Evolutionary conservation across 176 grass and related monocot species (phyloP), one percentile per base, ranked within the genome.

Genomic region (Musa schizocarpa): DNA sequence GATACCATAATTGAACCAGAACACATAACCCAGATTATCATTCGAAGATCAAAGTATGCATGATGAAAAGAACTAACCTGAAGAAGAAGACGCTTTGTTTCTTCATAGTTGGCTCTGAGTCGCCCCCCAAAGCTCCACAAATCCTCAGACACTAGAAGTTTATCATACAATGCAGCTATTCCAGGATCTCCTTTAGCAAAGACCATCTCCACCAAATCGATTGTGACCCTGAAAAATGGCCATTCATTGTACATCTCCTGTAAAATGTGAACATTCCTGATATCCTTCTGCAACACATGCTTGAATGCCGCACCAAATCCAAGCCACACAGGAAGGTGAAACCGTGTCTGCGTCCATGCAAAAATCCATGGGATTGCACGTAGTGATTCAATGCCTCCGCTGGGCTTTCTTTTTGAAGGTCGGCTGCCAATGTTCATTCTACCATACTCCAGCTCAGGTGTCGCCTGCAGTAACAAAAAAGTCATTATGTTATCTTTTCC

Each of bases 311-410:
- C 85, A 53, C 89, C 82, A 21, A 96, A 96, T 21, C 89, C 89
- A 70, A 96, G 93, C 93, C 93, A 96, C 61, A 96, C 93, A 11
- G 87, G 93, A 13, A 96, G 77, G 76, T 96, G 93, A 68, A 96
- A 96, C 22, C 93, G 83, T 77, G 87, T 96, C 71, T 96, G 93
- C 0, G 89, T 96, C 93, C 93, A 96, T 52, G 93, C 89, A 77
- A 96, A 96, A 17, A 96, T 96, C 93, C 93, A 96, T 61, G 93
- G 93, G 64, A 96, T 92, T 53, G 93, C 89, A 85, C 87, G 93
- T 6, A 96, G 78, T 0, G 93, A 88, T 76, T 96, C 93, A 4
- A 96, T 96, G 69, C 89, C 93, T 52, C 89, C 93, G 53, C 87
- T 92, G 11, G 93, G 93, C 81, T 96, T 96, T 23, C 89, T 75